These are phyloP conservation scores for Cutaneotrichosporon sp. DNA, from an alignment of 1,284 basidiomycete genomes.

Conservation along the genomic window DNA sequence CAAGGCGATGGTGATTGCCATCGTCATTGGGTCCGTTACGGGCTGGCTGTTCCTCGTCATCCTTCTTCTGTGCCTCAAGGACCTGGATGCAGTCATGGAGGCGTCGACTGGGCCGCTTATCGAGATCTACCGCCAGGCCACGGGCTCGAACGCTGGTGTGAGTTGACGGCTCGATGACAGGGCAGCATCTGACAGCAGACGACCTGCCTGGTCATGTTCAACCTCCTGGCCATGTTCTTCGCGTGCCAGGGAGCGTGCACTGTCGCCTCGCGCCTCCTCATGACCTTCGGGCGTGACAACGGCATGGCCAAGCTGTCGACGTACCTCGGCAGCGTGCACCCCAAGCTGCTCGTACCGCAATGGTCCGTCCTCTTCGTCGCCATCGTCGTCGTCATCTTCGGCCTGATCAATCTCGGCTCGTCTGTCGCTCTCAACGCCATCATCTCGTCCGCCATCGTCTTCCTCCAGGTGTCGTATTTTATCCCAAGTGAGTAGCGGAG, in stretches of 20 bases:
- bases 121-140: slow-evolving; percentile 60
- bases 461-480: slow-evolving; percentile 31
- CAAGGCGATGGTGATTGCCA: slow-evolving; percentile 49
- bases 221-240: slow-evolving; percentile 43
- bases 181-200: slow-evolving; percentile 6
- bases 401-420: slow-evolving; percentile 44
- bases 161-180: not conserved
- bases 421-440: slow-evolving; percentile 30
- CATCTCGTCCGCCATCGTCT: slow-evolving; percentile 33
- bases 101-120: slow-evolving; percentile 60
- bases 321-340: slow-evolving; percentile 54
- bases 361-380: slow-evolving; percentile 52
- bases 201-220: slow-evolving; percentile 48
- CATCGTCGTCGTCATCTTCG: slow-evolving; percentile 54
- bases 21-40: slow-evolving; percentile 57
- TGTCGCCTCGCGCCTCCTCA: slow-evolving; percentile 61
- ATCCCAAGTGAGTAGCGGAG: slow-evolving; percentile 34
- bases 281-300: slow-evolving; percentile 63
- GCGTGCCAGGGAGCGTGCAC: slow-evolving; percentile 53
- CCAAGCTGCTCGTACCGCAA: slow-evolving; percentile 6
- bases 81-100: slow-evolving; percentile 55
- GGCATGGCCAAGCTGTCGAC: slow-evolving; percentile 56
- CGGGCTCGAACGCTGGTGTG: slow-evolving; percentile 55
- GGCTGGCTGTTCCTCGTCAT: slow-evolving; percentile 61
- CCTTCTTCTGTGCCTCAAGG: slow-evolving; percentile 61